Conservation (phyloP, 768 basidiomycete genomes). For the Hysterangium stoloniferum region DNA sequence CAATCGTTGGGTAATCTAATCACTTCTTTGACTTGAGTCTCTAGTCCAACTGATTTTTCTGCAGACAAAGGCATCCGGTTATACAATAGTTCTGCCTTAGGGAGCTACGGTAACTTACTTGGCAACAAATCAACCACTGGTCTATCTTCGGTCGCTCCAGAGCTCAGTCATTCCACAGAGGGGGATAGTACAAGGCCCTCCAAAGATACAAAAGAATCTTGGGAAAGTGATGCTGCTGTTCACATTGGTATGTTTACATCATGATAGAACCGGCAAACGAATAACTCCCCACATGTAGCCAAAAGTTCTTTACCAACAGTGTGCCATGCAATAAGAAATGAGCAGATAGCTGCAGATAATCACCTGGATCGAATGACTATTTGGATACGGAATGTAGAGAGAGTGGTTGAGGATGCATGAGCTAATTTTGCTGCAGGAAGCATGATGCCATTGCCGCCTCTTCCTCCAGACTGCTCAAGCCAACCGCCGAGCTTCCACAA, state of each 20-base stretch:
- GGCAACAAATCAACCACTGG: slow-evolving; percentile 19
- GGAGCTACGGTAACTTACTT: slow-evolving; percentile 30
- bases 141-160: slow-evolving; percentile 8
- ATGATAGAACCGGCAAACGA: neutral
- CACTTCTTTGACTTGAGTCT: neutral
- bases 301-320: slow-evolving; percentile 48
- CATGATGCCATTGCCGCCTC: slow-evolving; percentile 45
- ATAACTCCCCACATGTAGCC: slow-evolving; percentile 20
- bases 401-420: slow-evolving; percentile 76
- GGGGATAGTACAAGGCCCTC: neutral
- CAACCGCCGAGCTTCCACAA: slow-evolving; percentile 34
- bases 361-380: slow-evolving; percentile 61
- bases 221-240: slow-evolving; percentile 40
- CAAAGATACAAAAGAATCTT: slow-evolving; percentile 30
- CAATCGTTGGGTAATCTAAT: slow-evolving; percentile 61
- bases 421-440: slow-evolving; percentile 60
- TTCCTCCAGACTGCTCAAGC: slow-evolving; percentile 53
- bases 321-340: slow-evolving; percentile 44
- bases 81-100: slow-evolving; percentile 56
- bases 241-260: slow-evolving; percentile 33
- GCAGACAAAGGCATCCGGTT: slow-evolving; percentile 48
- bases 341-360: slow-evolving; percentile 46
- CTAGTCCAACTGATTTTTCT: neutral
- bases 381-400: slow-evolving; percentile 80
- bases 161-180: slow-evolving; percentile 1